phyloP scores from a whole-genome alignment of 495 filamentous ascomycete genomes.

The Lasiosphaeriaceae sp. region DNA sequence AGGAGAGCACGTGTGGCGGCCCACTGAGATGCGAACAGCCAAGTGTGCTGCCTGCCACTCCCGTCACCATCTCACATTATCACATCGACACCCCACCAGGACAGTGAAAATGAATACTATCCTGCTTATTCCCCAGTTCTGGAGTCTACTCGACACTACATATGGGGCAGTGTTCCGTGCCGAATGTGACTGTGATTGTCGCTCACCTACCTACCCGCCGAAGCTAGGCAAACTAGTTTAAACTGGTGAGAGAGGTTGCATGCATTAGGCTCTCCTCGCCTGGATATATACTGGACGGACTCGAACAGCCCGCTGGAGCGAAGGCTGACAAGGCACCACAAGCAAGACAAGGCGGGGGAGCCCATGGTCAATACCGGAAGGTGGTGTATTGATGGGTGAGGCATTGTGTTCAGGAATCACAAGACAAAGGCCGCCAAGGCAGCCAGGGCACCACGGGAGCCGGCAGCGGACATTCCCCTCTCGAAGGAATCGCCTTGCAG shows the following conservation, averaged over 20 bases:
- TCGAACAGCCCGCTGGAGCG: neutral
- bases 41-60: neutral
- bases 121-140: neutral
- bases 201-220: slow-evolving; percentile 41
- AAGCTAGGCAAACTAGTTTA: slow-evolving; percentile 20
- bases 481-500: neutral
- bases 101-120: neutral
- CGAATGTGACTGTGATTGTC: slow-evolving; percentile 20
- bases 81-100: neutral
- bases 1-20: neutral
- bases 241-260: slow-evolving; percentile 25
- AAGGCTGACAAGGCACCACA: slow-evolving; percentile 1
- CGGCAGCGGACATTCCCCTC: neutral
- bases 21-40: neutral
- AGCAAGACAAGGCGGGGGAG: neutral
- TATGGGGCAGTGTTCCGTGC: neutral
- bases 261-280: slow-evolving; percentile 18
- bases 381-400: too few species aligned
- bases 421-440: neutral
- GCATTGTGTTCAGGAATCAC: neutral
- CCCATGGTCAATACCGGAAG: neutral
- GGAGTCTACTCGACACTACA: too few species aligned
- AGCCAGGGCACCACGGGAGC: neutral
- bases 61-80: neutral
- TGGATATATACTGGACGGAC: slow-evolving; percentile 4